These are phyloP conservation scores for Trametes sp. DNA, from an alignment of 1,284 basidiomycete genomes.

Conservation along the genomic window DNA sequence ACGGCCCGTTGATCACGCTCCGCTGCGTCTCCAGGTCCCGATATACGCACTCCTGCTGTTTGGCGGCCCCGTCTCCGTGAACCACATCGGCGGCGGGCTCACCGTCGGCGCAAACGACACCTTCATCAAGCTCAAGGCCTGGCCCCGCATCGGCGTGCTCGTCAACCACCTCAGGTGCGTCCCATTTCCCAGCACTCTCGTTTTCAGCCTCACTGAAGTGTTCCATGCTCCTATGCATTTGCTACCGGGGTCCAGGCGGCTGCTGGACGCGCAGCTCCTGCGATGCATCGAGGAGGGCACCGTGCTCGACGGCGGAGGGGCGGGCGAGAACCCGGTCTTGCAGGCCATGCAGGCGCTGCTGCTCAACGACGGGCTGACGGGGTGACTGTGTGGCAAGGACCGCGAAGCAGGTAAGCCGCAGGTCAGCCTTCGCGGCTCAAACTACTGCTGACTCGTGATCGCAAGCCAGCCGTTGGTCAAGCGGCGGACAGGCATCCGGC, in stretches of 20 bases:
- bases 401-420: no score
- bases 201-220: no score
- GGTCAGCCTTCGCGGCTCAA: no score
- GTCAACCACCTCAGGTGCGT: constrained; percentile 87
- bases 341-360: constrained; percentile 77
- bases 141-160: constrained; percentile 89
- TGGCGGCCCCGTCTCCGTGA: constrained; percentile 81
- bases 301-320: constrained; percentile 54
- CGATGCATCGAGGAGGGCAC: constrained; percentile 62
- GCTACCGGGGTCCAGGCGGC: constrained; percentile 49
- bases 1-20: no score
- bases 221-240: not conserved
- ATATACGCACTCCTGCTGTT: constrained; percentile 87
- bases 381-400: constrained; percentile 6
- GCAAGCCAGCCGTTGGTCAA: no score
- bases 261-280: constrained; percentile 77
- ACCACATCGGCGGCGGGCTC: constrained; percentile 81
- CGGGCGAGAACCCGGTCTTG: constrained; percentile 60
- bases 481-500: no score
- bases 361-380: constrained; percentile 59
- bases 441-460: no score
- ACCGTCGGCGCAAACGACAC: constrained; percentile 63
- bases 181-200: no score
- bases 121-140: constrained; percentile 77
- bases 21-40: constrained; percentile 64